Conservation (phyloP, 768 basidiomycete species). For the Collybiopsis confluens region DNA sequence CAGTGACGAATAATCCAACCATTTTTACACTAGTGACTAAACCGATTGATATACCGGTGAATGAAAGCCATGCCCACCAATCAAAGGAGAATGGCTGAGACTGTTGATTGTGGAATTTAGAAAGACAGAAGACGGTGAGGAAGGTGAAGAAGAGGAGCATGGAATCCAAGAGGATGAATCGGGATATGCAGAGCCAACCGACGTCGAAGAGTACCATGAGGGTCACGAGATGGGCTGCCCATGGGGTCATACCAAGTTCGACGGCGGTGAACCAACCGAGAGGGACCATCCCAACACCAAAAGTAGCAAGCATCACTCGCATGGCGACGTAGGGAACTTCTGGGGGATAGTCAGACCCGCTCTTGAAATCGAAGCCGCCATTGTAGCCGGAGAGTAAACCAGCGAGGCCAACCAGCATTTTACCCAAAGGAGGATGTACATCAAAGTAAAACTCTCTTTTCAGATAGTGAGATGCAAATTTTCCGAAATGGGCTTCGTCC, state of each 20-base stretch:
- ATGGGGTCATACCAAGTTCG: slow-evolving; percentile 87
- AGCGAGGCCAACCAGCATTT: slow-evolving; percentile 96
- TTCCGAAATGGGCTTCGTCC: slow-evolving; percentile 99
- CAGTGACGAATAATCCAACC: slow-evolving; percentile 93
- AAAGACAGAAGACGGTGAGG: slow-evolving; percentile 89
- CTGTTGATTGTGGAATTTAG: slow-evolving; percentile 97
- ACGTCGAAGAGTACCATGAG: slow-evolving; percentile 93
- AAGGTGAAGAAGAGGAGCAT: slow-evolving; percentile 99
- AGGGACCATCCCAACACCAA: slow-evolving; percentile 94
- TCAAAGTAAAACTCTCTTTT: slow-evolving; percentile 99
- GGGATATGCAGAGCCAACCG: slow-evolving; percentile 94
- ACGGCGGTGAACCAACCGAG: slow-evolving; percentile 96
- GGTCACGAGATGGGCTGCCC: slow-evolving; percentile 88
- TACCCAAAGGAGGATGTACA: slow-evolving; percentile 96
- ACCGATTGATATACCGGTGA: slow-evolving; percentile 94
- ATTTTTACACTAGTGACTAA: slow-evolving; percentile 96
- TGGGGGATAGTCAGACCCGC: slow-evolving; percentile 79
- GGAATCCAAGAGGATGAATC: slow-evolving; percentile 96
- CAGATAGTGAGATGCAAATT: slow-evolving; percentile 97
- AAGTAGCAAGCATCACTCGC: slow-evolving; percentile 91
- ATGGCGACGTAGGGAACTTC: slow-evolving; percentile 90
- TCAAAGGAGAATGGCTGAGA: slow-evolving; percentile 93
- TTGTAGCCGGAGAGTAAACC: slow-evolving; percentile 90
- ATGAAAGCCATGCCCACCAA: slow-evolving; percentile 95
- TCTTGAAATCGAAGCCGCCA: slow-evolving; percentile 91